Evolutionary conservation across 768 basidiomycete genomes (phyloP).

Genomic region (Dioszegia crocea): DNA sequence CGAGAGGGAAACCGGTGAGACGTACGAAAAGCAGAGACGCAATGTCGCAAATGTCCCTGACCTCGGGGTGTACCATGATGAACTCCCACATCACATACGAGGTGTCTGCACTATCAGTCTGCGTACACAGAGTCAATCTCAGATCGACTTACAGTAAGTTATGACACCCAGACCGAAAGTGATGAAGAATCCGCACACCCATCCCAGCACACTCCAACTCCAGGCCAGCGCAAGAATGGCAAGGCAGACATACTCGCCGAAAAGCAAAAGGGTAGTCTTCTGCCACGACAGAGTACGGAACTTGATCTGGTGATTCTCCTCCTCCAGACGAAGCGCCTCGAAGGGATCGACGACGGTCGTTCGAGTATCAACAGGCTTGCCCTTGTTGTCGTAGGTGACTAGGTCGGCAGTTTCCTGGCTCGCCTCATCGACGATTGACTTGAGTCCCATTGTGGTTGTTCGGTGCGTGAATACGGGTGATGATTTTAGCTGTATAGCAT

Average conservation of each 20-base stretch:
- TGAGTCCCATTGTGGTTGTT: not conserved
- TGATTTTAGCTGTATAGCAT: too few relatives aligned
- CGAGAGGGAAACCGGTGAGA: not conserved
- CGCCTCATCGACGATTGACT: not conserved
- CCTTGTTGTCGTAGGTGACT: constrained; percentile 10
- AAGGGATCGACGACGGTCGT: constrained; percentile 31
- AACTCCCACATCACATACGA: constrained; percentile 56
- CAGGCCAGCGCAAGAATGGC: constrained; percentile 40
- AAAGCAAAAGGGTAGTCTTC: constrained; percentile 35
- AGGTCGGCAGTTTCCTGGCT: not conserved
- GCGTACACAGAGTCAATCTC: not conserved
- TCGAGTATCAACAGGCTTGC: not conserved
- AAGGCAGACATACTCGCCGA: constrained; percentile 45
- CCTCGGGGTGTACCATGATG: constrained; percentile 56
- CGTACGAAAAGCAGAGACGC: constrained; percentile 51
- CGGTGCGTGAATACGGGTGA: too few relatives aligned
- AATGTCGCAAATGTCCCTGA: constrained; percentile 58
- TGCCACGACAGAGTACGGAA: constrained; percentile 40
- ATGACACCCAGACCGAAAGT: constrained; percentile 36
- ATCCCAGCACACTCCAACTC: constrained; percentile 43
- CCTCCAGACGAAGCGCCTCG: constrained; percentile 28
- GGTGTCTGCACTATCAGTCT: constrained; percentile 47
- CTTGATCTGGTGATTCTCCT: constrained; percentile 36
- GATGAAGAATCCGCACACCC: constrained; percentile 41
- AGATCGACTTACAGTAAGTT: constrained; percentile 35